Evolutionary conservation across 371 early-diverging fungal genomes (phyloP).

Genomic region (Conidiobolus incongruus): DNA sequence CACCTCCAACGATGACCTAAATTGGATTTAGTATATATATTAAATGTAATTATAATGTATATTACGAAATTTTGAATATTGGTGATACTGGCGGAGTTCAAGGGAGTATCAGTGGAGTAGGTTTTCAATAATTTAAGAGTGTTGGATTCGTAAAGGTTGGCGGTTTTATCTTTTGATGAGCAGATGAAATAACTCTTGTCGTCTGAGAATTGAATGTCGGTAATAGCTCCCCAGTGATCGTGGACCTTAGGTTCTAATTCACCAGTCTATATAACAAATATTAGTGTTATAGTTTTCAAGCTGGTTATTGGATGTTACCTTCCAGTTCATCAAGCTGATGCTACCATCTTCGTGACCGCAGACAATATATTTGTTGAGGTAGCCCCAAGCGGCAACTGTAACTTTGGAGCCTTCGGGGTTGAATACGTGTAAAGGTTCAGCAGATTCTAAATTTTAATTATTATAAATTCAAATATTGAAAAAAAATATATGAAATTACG

Average conservation of each 20-base stretch:
- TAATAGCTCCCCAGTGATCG: conserved; percentile 55
- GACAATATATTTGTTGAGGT: conserved; percentile 72
- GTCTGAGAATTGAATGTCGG: conserved; percentile 81
- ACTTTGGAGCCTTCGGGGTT: conserved; percentile 51
- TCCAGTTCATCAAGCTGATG: conserved; percentile 71
- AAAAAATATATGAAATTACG: conserved; percentile 4
- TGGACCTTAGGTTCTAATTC: conserved; percentile 28
- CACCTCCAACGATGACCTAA: conserved; percentile 47
- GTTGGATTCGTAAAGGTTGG: conserved; percentile 69
- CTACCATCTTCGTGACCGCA: conserved; percentile 85
- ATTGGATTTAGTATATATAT: too few relatives aligned
- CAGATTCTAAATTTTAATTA: conserved; percentile 22
- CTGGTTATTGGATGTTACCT: conserved; percentile 10
- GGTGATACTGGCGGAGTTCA: conserved; percentile 90
- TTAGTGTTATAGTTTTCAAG: neutral
- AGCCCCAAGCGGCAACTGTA: conserved; percentile 83
- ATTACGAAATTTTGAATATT: conserved; percentile 55
- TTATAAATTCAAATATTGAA: neutral
- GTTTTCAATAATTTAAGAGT: conserved; percentile 64
- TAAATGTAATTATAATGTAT: too few relatives aligned
- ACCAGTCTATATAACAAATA: conserved; percentile 18
- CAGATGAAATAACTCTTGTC: conserved; percentile 95
- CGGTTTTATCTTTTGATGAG: conserved; percentile 87
- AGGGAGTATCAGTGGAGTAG: conserved; percentile 80
- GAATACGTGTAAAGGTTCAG: conserved; percentile 43